These are phyloP conservation scores for Heimioporus sp. DNA, from an alignment of 768 basidiomycete species.

Conservation along the genomic window DNA sequence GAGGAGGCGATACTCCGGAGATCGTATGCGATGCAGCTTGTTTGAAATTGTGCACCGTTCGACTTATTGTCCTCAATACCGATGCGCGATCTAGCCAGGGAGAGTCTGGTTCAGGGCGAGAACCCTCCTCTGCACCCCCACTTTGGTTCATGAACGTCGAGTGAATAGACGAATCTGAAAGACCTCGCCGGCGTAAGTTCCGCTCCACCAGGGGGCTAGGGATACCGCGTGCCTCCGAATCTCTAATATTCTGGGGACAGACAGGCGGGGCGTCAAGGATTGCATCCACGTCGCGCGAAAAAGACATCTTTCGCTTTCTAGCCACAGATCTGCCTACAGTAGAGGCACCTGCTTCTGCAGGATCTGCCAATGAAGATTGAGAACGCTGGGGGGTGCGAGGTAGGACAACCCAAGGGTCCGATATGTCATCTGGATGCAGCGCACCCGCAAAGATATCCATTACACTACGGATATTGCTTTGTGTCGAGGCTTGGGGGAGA, in stretches of 20 bases:
- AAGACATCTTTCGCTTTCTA: slow-evolving; percentile 15
- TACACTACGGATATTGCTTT: slow-evolving; percentile 38
- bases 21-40: slow-evolving; percentile 31
- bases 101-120: slow-evolving; percentile 7
- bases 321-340: slow-evolving; percentile 18
- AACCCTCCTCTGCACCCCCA: slow-evolving; percentile 25
- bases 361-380: slow-evolving; percentile 26
- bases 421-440: slow-evolving; percentile 40
- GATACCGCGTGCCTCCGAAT: slow-evolving; percentile 41
- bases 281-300: slow-evolving; percentile 76
- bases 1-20: slow-evolving; percentile 16
- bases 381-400: slow-evolving; percentile 39
- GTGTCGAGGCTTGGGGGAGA: slow-evolving; percentile 9
- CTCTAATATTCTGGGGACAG: slow-evolving; percentile 23
- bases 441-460: slow-evolving; percentile 96
- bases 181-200: slow-evolving; percentile 70
- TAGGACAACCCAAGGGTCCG: slow-evolving; percentile 75
- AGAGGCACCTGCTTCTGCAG: slow-evolving; percentile 4
- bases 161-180: slow-evolving; percentile 92
- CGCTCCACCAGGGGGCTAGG: slow-evolving; percentile 60
- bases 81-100: slow-evolving; percentile 43
- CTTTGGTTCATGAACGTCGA: slow-evolving; percentile 71
- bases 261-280: slow-evolving; percentile 57
- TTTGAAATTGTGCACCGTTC: slow-evolving; percentile 52
- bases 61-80: slow-evolving; percentile 52